Conservation (phyloP, 768 basidiomycete genomes). For the Hydnum rufescens region DNA sequence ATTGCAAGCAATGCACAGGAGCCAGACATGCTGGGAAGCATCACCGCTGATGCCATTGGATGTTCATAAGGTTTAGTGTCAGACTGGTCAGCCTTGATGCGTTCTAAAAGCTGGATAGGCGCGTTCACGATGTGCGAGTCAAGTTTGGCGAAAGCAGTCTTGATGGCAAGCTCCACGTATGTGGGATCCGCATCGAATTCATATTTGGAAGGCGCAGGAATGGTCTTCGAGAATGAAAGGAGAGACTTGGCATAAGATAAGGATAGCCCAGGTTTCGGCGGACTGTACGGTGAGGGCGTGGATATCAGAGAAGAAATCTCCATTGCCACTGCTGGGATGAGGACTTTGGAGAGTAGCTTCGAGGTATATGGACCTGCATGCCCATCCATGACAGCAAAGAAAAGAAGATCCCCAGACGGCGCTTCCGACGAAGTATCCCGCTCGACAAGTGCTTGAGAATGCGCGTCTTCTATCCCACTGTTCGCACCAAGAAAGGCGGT, state of each 20-base stretch:
- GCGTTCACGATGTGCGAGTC: slow-evolving; percentile 69
- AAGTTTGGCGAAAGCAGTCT: slow-evolving; percentile 59
- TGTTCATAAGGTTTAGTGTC: slow-evolving; percentile 41
- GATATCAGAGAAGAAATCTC: slow-evolving; percentile 42
- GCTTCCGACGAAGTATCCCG: slow-evolving; percentile 11
- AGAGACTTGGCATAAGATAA: slow-evolving; percentile 15
- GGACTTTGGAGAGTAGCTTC: slow-evolving; percentile 55
- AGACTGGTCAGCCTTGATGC: slow-evolving; percentile 28
- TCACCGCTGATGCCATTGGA: slow-evolving; percentile 45
- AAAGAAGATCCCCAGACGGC: slow-evolving; percentile 47
- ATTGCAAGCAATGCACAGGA: slow-evolving; percentile 82
- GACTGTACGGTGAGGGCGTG: slow-evolving; percentile 11
- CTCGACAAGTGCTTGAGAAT: slow-evolving; percentile 45
- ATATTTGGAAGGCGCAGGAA: slow-evolving; percentile 5
- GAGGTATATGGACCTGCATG: slow-evolving; percentile 77
- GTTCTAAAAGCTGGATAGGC: slow-evolving; percentile 51
- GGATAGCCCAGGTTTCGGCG: slow-evolving; percentile 3
- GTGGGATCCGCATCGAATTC: slow-evolving; percentile 28
- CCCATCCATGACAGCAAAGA: slow-evolving; percentile 80
- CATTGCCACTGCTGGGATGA: slow-evolving; percentile 67
- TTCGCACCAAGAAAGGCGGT: slow-evolving; percentile 73
- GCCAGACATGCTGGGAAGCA: slow-evolving; percentile 73
- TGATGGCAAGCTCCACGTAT: slow-evolving; percentile 44
- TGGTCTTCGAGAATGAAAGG: not conserved
- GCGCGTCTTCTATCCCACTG: slow-evolving; percentile 80